These are phyloP conservation scores for Fusarium anthophilum DNA, from an alignment of 2,329 filamentous ascomycete genomes.

Conservation along the genomic window DNA sequence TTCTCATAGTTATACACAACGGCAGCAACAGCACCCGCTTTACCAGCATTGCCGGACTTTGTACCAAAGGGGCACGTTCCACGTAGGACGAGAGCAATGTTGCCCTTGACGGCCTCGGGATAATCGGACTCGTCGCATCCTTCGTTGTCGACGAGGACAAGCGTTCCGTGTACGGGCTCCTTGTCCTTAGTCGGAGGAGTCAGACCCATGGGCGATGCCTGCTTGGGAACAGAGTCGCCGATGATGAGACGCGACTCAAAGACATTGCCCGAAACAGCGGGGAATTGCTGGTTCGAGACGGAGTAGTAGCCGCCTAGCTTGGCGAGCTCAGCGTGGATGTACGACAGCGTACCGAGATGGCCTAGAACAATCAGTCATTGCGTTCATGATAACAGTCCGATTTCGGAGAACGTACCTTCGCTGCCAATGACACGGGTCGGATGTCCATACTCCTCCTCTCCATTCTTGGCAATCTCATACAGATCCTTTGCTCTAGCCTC, in stretches of 20 bases:
- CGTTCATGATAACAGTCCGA: neutral
- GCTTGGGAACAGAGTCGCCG: constrained; percentile 59
- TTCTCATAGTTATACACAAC: constrained; percentile 79
- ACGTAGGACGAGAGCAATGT: constrained; percentile 76
- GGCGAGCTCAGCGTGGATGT: constrained; percentile 66
- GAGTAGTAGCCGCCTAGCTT: constrained; percentile 69
- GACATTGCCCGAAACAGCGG: constrained; percentile 68
- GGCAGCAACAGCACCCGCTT: constrained; percentile 74
- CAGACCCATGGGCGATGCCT: constrained; percentile 68
- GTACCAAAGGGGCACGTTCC: constrained; percentile 76
- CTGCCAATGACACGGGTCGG: constrained; percentile 78
- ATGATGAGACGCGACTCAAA: constrained; percentile 67
- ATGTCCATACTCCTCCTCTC: constrained; percentile 69
- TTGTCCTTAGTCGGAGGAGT: constrained; percentile 71
- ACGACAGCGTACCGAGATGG: constrained; percentile 71
- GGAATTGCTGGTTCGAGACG: constrained; percentile 70
- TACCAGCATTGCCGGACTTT: constrained; percentile 75
- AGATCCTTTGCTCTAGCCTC: constrained; percentile 68
- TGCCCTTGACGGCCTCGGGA: constrained; percentile 64
- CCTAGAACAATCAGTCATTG: constrained; percentile 52
- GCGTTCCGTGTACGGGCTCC: constrained; percentile 66
- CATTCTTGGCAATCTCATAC: constrained; percentile 68
- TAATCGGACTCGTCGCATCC: constrained; percentile 74
- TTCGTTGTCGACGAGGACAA: constrained; percentile 68
- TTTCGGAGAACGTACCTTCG: constrained; percentile 55